Evolutionary conservation across 179 eudicot genomes (phyloP).

Genomic region (Drosera spatulata): DNA sequence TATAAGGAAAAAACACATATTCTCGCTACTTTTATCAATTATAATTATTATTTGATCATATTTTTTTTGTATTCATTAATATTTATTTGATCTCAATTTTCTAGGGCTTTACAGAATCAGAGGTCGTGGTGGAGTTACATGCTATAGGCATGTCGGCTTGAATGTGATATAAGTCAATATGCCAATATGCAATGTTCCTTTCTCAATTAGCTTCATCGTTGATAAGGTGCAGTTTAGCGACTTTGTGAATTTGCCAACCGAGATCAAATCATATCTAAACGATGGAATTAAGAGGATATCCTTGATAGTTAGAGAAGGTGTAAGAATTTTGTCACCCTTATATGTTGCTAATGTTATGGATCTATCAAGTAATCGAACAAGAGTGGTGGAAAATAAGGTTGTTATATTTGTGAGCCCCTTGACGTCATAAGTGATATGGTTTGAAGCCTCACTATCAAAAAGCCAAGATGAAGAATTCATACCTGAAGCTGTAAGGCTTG

Average conservation of each 20-base stretch:
- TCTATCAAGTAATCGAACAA: background rate
- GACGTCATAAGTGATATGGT: background rate
- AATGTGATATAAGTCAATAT: too few relatives aligned
- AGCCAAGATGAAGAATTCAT: background rate
- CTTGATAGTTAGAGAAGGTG: background rate
- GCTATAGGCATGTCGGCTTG: too few relatives aligned
- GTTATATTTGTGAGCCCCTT: background rate
- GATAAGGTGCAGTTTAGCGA: constrained; percentile 1
- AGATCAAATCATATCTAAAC: background rate
- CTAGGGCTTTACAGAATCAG: too few relatives aligned
- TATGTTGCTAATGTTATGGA: background rate
- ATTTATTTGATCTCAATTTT: too few relatives aligned
- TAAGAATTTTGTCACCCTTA: background rate
- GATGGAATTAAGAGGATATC: background rate
- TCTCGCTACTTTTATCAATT: too few relatives aligned
- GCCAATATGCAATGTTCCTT: constrained; percentile 2
- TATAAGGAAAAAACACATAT: too few relatives aligned
- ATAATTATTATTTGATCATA: too few relatives aligned
- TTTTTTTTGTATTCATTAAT: too few relatives aligned
- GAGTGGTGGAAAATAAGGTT: background rate
- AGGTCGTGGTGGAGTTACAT: too few relatives aligned
- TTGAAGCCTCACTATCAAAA: background rate
- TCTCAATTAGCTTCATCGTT: constrained; percentile 14
- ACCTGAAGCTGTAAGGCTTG: background rate
- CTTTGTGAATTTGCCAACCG: background rate